Percentiles rank a stretch among this genome's conserved stretches.
Conservation (phyloP, 2,329 filamentous ascomycete species). For the Botryotinia convoluta region DNA sequence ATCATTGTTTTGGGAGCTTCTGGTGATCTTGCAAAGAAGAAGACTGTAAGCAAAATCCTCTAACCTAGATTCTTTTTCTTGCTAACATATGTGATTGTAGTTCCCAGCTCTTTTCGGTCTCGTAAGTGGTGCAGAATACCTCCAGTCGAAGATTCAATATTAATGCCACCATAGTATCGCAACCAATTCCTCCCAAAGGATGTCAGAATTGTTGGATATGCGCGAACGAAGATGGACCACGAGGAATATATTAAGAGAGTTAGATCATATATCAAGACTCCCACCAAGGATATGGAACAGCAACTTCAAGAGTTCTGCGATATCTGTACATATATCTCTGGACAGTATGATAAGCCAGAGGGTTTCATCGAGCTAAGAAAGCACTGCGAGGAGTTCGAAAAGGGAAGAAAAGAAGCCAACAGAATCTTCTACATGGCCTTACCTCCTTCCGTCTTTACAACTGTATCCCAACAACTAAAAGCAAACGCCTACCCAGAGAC, state of each 20-base stretch:
- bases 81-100: conserved; percentile 48
- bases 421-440: conserved; percentile 99
- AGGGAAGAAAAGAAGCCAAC: conserved; percentile 77
- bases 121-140: conserved; percentile 57
- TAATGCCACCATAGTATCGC: conserved; percentile 65
- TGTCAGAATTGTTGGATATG: conserved; percentile 97
- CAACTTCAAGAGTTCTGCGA: conserved; percentile 87
- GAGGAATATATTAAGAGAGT: conserved; percentile 92
- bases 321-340: conserved; percentile 90
- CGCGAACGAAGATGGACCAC: conserved; percentile 98
- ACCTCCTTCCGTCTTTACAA: conserved; percentile 95
- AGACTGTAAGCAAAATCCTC: conserved; percentile 65
- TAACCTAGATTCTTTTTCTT: neutral
- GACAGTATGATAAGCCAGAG: conserved; percentile 96
- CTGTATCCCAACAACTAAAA: conserved; percentile 96
- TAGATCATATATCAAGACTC: conserved; percentile 98
- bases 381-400: conserved; percentile 82
- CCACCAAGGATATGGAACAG: conserved; percentile 94
- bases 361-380: conserved; percentile 83
- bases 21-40: conserved; percentile 98
- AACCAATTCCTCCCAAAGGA: conserved; percentile 98
- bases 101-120: conserved; percentile 97
- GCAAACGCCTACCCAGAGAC: conserved; percentile 91
- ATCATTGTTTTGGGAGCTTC: conserved; percentile 96
- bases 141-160: conserved; percentile 6